These are phyloP conservation scores for Lentinula guzmanii DNA, from an alignment of 768 basidiomycete species.

Conservation along the genomic window DNA sequence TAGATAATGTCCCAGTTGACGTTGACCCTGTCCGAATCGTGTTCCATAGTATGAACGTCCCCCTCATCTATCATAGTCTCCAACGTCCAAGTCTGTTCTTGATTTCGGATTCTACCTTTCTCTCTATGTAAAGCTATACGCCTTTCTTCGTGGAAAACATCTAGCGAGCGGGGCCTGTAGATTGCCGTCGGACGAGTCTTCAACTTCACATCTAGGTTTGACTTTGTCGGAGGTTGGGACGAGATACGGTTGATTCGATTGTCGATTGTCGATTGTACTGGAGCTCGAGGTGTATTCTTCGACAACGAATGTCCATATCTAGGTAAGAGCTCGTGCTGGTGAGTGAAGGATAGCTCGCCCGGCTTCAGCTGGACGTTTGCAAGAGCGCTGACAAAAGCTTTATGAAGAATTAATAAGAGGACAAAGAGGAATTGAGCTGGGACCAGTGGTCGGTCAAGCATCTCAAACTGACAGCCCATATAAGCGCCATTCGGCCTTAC, in stretches of 20 bases:
- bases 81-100: background rate
- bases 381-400: background rate
- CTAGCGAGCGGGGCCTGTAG: constrained; percentile 51
- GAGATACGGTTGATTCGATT: background rate
- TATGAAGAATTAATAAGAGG: background rate
- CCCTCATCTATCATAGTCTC: background rate
- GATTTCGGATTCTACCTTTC: background rate
- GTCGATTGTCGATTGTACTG: background rate
- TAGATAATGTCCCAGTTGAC: constrained; percentile 65
- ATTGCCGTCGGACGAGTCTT: constrained; percentile 50
- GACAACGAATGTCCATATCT: background rate
- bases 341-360: background rate
- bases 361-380: background rate
- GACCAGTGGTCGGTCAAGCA: background rate
- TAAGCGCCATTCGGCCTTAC: too few relatives aligned
- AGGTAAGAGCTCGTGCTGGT: background rate
- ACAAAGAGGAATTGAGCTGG: background rate
- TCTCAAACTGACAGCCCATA: background rate
- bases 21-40: constrained; percentile 55
- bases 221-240: background rate
- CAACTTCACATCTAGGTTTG: constrained; percentile 14
- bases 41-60: background rate
- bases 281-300: background rate
- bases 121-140: constrained; percentile 41
- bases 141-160: constrained; percentile 46